Percentiles rank a stretch among this genome's conserved stretches.
Evolutionary conservation across 352 stramenopile genomes (phyloP).

Genomic region (Globisporangium perplexum): DNA sequence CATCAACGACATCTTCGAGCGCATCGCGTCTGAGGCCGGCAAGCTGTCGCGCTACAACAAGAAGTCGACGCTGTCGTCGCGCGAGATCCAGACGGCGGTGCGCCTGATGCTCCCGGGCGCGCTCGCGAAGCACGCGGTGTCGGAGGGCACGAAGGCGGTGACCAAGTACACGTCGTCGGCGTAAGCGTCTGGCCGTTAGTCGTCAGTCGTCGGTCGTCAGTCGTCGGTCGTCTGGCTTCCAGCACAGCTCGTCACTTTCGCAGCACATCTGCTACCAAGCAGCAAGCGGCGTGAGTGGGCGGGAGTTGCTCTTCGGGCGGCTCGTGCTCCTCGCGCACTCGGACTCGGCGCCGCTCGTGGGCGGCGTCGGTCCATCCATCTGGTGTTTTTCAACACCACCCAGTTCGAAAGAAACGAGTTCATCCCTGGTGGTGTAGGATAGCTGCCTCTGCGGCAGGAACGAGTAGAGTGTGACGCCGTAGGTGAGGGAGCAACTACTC

Average conservation of each 20-base stretch:
- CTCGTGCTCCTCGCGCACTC: background rate
- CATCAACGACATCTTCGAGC: constrained; percentile 98
- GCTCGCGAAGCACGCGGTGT: constrained; percentile 96
- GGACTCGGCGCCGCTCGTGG: background rate
- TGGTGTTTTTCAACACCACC: constrained; percentile 88
- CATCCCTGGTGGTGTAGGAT: background rate
- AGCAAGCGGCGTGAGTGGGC: background rate
- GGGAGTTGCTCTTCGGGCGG: no score
- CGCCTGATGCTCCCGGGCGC: constrained; percentile 94
- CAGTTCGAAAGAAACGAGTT: constrained; percentile 29
- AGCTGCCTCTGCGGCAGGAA: no score
- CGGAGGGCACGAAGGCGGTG: constrained; percentile 96
- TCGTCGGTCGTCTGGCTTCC: no score
- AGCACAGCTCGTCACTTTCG: no score
- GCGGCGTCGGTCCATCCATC: background rate
- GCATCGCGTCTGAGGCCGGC: constrained; percentile 94
- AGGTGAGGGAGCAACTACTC: no score
- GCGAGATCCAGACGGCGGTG: constrained; percentile 97
- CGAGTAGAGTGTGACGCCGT: no score
- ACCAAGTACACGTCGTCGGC: constrained; percentile 89
- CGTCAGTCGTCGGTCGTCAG: background rate
- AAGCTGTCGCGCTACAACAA: constrained; percentile 98
- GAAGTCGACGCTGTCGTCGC: constrained; percentile 95
- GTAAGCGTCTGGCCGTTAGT: constrained; percentile 32
- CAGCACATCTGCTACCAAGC: no score